These are phyloP conservation scores for Roridomyces roridus DNA, from an alignment of 768 basidiomycete species.

Conservation along the genomic window DNA sequence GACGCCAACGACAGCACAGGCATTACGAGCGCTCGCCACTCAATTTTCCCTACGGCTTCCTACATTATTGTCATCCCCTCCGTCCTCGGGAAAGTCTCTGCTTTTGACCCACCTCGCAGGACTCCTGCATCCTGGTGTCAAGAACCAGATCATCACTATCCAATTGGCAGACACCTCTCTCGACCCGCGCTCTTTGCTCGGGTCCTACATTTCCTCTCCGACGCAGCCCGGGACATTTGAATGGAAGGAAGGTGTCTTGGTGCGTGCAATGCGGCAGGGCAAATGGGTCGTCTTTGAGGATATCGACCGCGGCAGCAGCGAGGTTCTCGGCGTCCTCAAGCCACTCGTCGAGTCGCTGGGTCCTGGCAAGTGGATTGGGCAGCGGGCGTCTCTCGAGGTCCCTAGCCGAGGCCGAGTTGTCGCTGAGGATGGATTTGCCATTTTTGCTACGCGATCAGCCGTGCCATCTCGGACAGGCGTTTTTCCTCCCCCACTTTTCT, in stretches of 20 bases:
- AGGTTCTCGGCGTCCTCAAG: constrained; percentile 87
- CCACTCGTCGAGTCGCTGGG: constrained; percentile 80
- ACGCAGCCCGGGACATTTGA: constrained; percentile 87
- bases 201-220: constrained; percentile 90
- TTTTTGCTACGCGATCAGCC: constrained; percentile 89
- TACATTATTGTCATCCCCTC: constrained; percentile 81
- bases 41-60: constrained; percentile 75
- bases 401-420: constrained; percentile 77
- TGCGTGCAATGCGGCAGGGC: constrained; percentile 88
- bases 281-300: constrained; percentile 94
- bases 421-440: constrained; percentile 79
- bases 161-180: constrained; percentile 95
- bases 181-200: constrained; percentile 91
- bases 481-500: constrained; percentile 72
- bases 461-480: constrained; percentile 49
- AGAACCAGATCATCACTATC: constrained; percentile 80
- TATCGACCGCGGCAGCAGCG: constrained; percentile 87
- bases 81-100: constrained; percentile 89
- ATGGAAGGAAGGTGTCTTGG: constrained; percentile 94
- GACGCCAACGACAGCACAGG: constrained; percentile 63
- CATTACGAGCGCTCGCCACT: constrained; percentile 68
- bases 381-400: constrained; percentile 68
- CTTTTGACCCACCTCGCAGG: constrained; percentile 79
- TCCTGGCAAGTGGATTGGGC: constrained; percentile 77
- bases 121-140: constrained; percentile 60